Base-by-base conservation (phyloP, 352 stramenopile species). In the Phytopythium helicoides region DNA sequence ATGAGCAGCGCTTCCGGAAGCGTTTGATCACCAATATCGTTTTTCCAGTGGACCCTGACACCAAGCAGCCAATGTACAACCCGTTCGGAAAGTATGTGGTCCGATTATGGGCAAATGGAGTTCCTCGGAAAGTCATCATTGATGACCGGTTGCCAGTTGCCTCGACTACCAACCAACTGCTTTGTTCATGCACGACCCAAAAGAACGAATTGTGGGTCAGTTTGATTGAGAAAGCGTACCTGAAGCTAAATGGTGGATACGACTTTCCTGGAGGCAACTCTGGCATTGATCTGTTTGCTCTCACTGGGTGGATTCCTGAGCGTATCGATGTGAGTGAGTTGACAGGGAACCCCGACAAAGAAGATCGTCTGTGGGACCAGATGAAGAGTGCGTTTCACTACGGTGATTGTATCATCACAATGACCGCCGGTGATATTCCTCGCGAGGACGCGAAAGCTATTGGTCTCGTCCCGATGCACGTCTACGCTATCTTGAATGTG, bases 261-360 rank as follows among this genome's bases (percentile, higher is more conserved):
- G 85, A 98, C 60, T 99, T 99, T 73, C 93, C 96, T 31, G 97
- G 97, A 16, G 96, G 89, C 23, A 99, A 99, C 69, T 97, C 85
- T 49, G 94, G 95, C 18, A 97, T 99, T 40, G 97, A 99, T 73
- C 69, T 99, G 19, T 99, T 98, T 74, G 94, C 92, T n/a, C 76
- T 99, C 15, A 99, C 96, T 0, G 97, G 97, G 6, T 99, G 96
- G 96, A 98, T 99, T 46, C 97, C 97, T 0, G 96, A 99, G 71
- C 76, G 88, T 25, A 81, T 98, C 22, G 76, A 85, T 38, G 60
- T 87, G 21, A 65, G 64, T 2, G 71, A 86, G 39, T 37, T 90
- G 0, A 37, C 64, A 19, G 96, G 99, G 65, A 75, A 97, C 34
- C 68, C 82, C 28, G 92, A 92, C 59, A 95, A 87, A 25, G 97